Evolutionary conservation across 352 stramenopile genomes (phyloP).

Genomic region (Thalassiosira exigua): DNA sequence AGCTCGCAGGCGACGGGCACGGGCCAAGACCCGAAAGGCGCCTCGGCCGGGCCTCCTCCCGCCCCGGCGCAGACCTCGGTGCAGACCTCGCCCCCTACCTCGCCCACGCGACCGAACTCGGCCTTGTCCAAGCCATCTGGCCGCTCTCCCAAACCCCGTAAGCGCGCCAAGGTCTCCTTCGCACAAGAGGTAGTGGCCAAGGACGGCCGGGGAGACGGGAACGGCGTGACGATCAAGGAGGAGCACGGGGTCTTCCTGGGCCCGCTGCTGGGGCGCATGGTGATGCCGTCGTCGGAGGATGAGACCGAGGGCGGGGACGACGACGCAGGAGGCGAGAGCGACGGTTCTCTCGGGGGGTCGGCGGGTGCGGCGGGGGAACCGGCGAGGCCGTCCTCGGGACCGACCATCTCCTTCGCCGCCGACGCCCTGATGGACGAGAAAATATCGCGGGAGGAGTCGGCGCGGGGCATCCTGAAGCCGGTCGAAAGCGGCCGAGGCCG

Average conservation of each 20-base stretch:
- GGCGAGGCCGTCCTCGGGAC: too few relatives aligned
- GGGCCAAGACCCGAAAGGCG: too few relatives aligned
- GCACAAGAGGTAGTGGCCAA: slow-evolving; percentile 27
- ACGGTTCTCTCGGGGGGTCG: too few relatives aligned
- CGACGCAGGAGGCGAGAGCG: neutral
- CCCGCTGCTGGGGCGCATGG: slow-evolving; percentile 16
- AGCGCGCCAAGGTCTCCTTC: slow-evolving; percentile 22
- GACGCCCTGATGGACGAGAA: neutral
- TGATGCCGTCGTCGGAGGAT: neutral
- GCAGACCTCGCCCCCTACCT: too few relatives aligned
- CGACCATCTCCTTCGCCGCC: slow-evolving; percentile 1
- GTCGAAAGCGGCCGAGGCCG: neutral
- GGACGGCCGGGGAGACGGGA: slow-evolving; percentile 6
- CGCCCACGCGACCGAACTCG: too few relatives aligned
- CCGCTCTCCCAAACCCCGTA: too few relatives aligned
- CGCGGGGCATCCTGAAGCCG: neutral
- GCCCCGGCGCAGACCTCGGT: too few relatives aligned
- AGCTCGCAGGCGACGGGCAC: too few relatives aligned
- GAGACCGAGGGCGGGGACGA: neutral
- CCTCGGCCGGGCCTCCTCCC: too few relatives aligned
- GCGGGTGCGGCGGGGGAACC: too few relatives aligned
- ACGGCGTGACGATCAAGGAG: slow-evolving; percentile 19
- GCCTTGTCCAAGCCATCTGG: too few relatives aligned
- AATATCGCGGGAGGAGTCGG: neutral
- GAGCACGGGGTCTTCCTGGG: slow-evolving; percentile 29